Conservation (phyloP, 1,139 yeast species). For the Casaregolazyma suthepensis region DNA sequence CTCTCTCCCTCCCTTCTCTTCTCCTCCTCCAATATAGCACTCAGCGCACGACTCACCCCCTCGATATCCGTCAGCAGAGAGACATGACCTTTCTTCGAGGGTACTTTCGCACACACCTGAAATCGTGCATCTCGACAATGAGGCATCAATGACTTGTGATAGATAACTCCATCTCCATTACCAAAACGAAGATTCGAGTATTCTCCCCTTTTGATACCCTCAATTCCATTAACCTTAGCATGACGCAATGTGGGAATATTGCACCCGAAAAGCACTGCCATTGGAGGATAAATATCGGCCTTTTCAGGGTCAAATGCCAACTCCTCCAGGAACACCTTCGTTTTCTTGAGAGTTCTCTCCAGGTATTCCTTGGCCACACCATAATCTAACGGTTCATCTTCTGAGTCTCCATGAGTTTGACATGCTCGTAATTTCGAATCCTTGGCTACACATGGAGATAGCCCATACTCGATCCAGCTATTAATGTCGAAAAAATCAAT, state of each 20-base stretch:
- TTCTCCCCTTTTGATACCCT: constrained; percentile 63
- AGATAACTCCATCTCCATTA: constrained; percentile 91
- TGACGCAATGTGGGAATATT: constrained; percentile 81
- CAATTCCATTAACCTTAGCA: constrained; percentile 53
- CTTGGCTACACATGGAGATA: constrained; percentile 67
- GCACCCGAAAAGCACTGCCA: constrained; percentile 75
- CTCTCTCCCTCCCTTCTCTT: too few relatives aligned
- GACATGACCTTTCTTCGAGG: constrained; percentile 70
- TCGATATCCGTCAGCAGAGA: constrained; percentile 67
- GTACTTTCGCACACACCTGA: constrained; percentile 58
- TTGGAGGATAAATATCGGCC: constrained; percentile 61
- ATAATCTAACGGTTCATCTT: constrained; percentile 34
- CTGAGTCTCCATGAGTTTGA: constrained; percentile 10
- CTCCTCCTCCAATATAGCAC: constrained; percentile 41
- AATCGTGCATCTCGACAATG: constrained; percentile 41
- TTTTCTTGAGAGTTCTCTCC: constrained; percentile 50
- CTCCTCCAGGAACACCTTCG: constrained; percentile 54
- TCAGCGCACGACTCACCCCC: constrained; percentile 64
- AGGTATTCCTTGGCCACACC: constrained; percentile 64
- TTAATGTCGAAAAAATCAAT: constrained; percentile 75
- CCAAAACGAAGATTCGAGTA: constrained; percentile 77
- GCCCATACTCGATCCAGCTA: constrained; percentile 69
- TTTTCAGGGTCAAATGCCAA: constrained; percentile 47
- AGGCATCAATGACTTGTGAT: constrained; percentile 78
- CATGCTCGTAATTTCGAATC: constrained; percentile 13